A percentile compares a stretch with the other conserved stretches of the same genome.
phyloP scores from a whole-genome alignment of 345 rosid genomes.

The Cochlearia excelsa region DNA sequence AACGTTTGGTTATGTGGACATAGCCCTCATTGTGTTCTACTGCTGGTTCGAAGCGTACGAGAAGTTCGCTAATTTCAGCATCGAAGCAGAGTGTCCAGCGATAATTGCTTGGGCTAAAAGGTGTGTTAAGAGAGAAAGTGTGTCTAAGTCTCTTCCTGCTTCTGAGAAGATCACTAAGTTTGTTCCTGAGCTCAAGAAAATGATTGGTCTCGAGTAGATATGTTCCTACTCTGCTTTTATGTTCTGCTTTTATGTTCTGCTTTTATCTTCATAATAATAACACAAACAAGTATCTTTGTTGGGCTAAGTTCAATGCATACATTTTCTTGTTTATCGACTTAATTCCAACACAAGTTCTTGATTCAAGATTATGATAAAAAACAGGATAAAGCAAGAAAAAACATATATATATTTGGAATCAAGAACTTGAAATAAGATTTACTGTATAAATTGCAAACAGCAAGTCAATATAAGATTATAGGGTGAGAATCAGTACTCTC shows the following conservation, averaged over 20 bases:
- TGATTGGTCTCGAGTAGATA: slow-evolving; percentile 14
- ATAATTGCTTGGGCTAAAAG: slow-evolving; percentile 19
- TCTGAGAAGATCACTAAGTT: slow-evolving; percentile 14
- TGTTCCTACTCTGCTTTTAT: too few species aligned
- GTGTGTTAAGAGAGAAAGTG: slow-evolving; percentile 23
- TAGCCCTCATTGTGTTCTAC: slow-evolving; percentile 21
- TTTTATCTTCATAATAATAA: not conserved
- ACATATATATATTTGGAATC: slow-evolving; percentile 3
- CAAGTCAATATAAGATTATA: too few species aligned
- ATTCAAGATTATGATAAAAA: not conserved
- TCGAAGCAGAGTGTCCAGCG: slow-evolving; percentile 19
- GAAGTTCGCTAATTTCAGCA: slow-evolving; percentile 16
- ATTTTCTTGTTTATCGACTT: not conserved
- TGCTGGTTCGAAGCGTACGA: slow-evolving; percentile 22
- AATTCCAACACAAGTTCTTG: not conserved
- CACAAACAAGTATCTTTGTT: not conserved
- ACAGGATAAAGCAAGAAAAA: slow-evolving; percentile 5
- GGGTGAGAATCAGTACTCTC: not conserved
- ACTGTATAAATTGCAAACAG: too few species aligned
- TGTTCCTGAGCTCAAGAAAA: not conserved
- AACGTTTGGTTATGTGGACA: slow-evolving; percentile 27
- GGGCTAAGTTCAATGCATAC: not conserved
- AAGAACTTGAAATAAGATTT: slow-evolving; percentile 9
- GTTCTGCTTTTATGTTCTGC: not conserved
- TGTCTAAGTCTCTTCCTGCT: slow-evolving; percentile 9